Percentiles rank a stretch among this genome's conserved stretches.
These are phyloP conservation scores for Cladosporium sp. DNA, from an alignment of 2,329 filamentous ascomycete species.

Conservation along the genomic window DNA sequence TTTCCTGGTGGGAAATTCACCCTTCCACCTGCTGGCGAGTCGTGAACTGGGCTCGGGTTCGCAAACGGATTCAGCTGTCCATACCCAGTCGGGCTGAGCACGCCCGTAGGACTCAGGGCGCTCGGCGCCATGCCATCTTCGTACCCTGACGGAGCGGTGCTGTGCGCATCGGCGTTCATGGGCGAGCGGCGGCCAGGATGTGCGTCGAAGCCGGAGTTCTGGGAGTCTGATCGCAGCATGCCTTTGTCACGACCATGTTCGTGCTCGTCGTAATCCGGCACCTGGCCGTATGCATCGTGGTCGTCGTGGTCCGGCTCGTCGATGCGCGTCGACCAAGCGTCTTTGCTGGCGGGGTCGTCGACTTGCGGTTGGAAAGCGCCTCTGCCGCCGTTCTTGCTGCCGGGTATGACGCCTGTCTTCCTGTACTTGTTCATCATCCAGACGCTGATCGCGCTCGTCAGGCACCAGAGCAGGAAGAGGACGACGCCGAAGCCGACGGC, in stretches of 20 bases:
- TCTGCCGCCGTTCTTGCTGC: constrained; percentile 32
- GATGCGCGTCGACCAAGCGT: constrained; percentile 49
- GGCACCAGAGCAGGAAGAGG: constrained; percentile 58
- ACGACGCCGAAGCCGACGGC: constrained; percentile 59
- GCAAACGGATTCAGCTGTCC: constrained; percentile 17
- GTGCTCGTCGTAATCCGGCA: constrained; percentile 51
- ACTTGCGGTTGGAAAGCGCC: constrained; percentile 26
- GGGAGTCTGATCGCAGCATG: constrained; percentile 44
- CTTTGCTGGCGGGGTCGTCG: constrained; percentile 47
- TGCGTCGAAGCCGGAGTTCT: constrained; percentile 31
- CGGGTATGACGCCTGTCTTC: constrained; percentile 58
- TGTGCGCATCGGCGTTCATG: constrained; percentile 12
- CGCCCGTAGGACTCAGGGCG: constrained; percentile 39
- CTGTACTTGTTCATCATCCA: constrained; percentile 59
- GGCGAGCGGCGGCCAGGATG: constrained; percentile 42
- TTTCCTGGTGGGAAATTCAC: constrained; percentile 31
- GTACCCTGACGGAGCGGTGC: constrained; percentile 22
- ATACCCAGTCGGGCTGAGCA: constrained; percentile 12
- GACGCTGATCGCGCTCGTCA: constrained; percentile 56
- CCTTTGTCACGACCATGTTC: constrained; percentile 27
- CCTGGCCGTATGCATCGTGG: constrained; percentile 51
- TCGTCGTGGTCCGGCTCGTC: constrained; percentile 46
- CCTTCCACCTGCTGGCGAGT: constrained; percentile 29
- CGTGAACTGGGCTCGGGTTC: constrained; percentile 29
- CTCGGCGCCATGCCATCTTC: constrained; percentile 26